phyloP scores from a whole-genome alignment of 768 basidiomycete species.

The Boletus pseudopeckii region DNA sequence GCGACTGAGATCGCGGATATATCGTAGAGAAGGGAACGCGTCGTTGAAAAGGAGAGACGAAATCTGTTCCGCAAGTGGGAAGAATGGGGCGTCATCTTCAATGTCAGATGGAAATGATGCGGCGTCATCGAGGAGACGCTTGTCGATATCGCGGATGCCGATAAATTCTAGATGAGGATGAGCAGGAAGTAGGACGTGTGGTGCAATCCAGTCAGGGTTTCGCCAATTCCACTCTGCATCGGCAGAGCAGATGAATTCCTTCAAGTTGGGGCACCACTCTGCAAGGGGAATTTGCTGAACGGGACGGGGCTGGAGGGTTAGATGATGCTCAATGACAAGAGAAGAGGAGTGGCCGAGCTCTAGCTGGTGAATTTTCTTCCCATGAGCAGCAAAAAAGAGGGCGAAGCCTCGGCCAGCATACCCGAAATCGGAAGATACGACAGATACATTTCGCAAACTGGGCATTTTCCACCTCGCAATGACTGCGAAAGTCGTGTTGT shows the following conservation, averaged over 20 bases:
- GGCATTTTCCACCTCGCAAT: slow-evolving; percentile 70
- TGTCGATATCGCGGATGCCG: slow-evolving; percentile 69
- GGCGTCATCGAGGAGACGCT: slow-evolving; percentile 49
- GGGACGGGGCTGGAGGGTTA: slow-evolving; percentile 43
- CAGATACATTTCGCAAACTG: slow-evolving; percentile 55
- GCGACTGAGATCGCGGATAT: slow-evolving; percentile 63
- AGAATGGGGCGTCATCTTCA: slow-evolving; percentile 50
- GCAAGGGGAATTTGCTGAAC: slow-evolving; percentile 47
- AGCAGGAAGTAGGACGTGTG: slow-evolving; percentile 64
- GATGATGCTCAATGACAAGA: slow-evolving; percentile 63
- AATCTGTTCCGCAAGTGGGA: slow-evolving; percentile 63
- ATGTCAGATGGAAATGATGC: slow-evolving; percentile 31
- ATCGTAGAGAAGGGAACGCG: slow-evolving; percentile 60
- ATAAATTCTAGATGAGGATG: slow-evolving; percentile 63
- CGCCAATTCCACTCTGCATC: slow-evolving; percentile 84
- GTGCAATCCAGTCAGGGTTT: slow-evolving; percentile 76
- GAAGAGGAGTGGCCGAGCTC: slow-evolving; percentile 73
- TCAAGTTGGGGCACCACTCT: slow-evolving; percentile 67
- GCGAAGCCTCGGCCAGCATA: slow-evolving; percentile 66
- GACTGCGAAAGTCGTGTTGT: slow-evolving; percentile 66
- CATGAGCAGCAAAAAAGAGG: slow-evolving; percentile 65
- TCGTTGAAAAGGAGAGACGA: slow-evolving; percentile 52
- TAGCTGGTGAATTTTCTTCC: slow-evolving; percentile 55
- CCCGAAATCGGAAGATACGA: slow-evolving; percentile 67
- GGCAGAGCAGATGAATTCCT: slow-evolving; percentile 68